These are phyloP conservation scores for Nakazawaea ambrosiae DNA, from an alignment of 805 yeast species.

Conservation along the genomic window DNA sequence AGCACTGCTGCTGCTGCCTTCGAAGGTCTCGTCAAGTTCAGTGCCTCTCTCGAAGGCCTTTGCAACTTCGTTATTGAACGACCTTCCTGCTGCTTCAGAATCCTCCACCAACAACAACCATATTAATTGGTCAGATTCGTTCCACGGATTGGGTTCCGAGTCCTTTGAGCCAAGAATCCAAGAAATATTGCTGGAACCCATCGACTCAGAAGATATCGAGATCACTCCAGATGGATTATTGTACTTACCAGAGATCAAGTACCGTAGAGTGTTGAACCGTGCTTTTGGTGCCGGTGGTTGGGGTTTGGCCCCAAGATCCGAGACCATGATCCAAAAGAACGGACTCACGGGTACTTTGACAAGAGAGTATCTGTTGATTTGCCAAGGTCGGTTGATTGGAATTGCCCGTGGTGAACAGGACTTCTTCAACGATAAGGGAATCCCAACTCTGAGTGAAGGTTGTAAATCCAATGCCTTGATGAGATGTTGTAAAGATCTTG, in stretches of 20 bases:
- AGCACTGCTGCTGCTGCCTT: neutral
- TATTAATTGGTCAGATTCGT: slow-evolving; percentile 80
- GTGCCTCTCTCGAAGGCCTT: neutral
- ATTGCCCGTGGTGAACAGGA: slow-evolving; percentile 96
- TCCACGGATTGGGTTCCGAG: slow-evolving; percentile 76
- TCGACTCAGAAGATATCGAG: slow-evolving; percentile 74
- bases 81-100: no score
- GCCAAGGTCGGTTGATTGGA: slow-evolving; percentile 82
- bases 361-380: slow-evolving; percentile 82
- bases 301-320: slow-evolving; percentile 94
- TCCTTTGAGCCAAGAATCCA: slow-evolving; percentile 63
- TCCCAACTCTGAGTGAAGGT: slow-evolving; percentile 96
- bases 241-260: slow-evolving; percentile 92
- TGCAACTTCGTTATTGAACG: no score
- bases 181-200: slow-evolving; percentile 50
- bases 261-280: slow-evolving; percentile 77
- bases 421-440: slow-evolving; percentile 76
- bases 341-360: slow-evolving; percentile 45
- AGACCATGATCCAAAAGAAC: slow-evolving; percentile 66
- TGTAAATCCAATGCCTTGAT: slow-evolving; percentile 93
- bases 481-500: slow-evolving; percentile 97
- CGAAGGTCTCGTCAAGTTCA: neutral
- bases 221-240: slow-evolving; percentile 93
- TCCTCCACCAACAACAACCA: no score
- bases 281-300: slow-evolving; percentile 99